Evolutionary conservation across 2,329 filamentous ascomycete species (phyloP).

Genomic region (Talaromyces sp.): DNA sequence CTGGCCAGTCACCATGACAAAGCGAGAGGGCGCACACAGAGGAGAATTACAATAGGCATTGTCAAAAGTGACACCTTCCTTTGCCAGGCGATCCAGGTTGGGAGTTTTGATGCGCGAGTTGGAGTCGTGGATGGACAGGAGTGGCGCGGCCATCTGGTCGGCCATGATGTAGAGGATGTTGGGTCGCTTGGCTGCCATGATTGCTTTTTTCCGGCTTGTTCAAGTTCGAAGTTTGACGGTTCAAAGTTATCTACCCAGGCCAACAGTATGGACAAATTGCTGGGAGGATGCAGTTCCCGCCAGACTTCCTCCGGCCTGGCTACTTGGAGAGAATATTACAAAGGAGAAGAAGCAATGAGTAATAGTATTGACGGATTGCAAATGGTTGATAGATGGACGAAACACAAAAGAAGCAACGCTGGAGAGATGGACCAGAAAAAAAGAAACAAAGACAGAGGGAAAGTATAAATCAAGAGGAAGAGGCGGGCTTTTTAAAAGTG

Average conservation of each 20-base stretch:
- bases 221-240: neutral
- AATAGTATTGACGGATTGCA: neutral
- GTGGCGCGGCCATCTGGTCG: slow-evolving; percentile 84
- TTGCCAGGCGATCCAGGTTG: slow-evolving; percentile 76
- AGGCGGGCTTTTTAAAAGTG: slow-evolving; percentile 9
- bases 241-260: neutral
- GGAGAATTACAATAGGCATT: slow-evolving; percentile 93
- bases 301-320: neutral
- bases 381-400: neutral
- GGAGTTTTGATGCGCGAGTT: slow-evolving; percentile 88
- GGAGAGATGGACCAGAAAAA: neutral
- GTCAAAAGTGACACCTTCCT: slow-evolving; percentile 80
- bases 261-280: neutral
- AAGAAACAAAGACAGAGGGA: neutral
- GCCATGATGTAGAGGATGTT: slow-evolving; percentile 96
- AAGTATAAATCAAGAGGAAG: neutral
- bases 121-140: slow-evolving; percentile 87
- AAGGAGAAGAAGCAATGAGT: neutral
- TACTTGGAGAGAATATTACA: neutral
- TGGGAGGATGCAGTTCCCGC: neutral
- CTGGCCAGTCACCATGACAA: slow-evolving; percentile 90
- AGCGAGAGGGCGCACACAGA: slow-evolving; percentile 84
- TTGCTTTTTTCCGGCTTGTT: neutral
- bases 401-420: too few relatives aligned
- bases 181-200: slow-evolving; percentile 49